phyloP scores from a whole-genome alignment of 225 moss, liverwort and hornwort species.

The Climacium dendroides region DNA sequence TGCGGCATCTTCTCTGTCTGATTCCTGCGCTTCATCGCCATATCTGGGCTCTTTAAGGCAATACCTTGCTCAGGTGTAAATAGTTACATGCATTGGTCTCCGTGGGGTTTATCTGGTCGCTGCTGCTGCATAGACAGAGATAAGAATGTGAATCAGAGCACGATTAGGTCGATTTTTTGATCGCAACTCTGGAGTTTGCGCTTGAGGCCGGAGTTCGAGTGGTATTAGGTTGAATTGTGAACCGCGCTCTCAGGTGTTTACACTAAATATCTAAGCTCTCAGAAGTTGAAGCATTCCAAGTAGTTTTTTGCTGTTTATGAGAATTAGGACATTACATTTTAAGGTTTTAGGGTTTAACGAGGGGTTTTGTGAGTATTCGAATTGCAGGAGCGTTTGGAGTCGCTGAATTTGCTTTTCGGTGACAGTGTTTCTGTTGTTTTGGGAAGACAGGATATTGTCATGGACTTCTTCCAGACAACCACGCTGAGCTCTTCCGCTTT shows the following conservation, averaged over 20 bases:
- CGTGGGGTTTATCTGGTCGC: background rate
- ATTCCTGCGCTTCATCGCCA: background rate
- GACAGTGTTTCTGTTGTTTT: background rate
- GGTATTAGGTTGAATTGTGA: background rate
- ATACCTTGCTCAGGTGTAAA: too few relatives aligned
- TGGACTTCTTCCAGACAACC: constrained; percentile 21
- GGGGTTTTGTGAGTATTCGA: background rate
- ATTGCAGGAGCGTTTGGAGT: background rate
- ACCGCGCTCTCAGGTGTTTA: background rate
- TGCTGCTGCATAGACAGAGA: background rate
- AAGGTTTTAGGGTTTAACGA: constrained; percentile 27
- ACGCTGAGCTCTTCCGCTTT: constrained; percentile 14
- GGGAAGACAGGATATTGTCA: background rate
- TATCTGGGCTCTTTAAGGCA: background rate
- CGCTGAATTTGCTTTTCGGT: background rate
- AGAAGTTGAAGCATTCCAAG: background rate
- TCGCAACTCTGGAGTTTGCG: background rate
- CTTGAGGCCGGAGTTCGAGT: background rate
- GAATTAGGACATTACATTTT: background rate
- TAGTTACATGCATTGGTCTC: background rate
- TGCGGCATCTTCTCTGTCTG: background rate
- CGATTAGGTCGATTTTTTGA: background rate
- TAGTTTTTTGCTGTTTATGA: background rate
- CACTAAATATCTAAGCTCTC: background rate
- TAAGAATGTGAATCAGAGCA: background rate